Percentiles rank a stretch among this genome's conserved stretches.
Evolutionary conservation across 805 yeast species (phyloP).

Genomic region (Wickerhamiella occidentalis): DNA sequence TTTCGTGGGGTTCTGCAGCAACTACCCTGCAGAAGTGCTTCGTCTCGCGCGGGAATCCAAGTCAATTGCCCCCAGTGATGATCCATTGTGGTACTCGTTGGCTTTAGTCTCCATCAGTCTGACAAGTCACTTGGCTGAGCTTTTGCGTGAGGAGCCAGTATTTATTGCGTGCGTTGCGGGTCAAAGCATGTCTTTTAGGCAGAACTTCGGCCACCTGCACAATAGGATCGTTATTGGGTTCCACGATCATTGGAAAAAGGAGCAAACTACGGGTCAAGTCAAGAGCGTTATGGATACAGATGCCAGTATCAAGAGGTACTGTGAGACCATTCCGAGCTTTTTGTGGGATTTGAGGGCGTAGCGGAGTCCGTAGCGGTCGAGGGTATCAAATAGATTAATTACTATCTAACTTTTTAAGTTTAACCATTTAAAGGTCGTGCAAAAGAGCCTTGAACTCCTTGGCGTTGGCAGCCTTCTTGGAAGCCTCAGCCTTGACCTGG

Average conservation of each 20-base stretch:
- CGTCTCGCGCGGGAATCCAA: conserved; percentile 22
- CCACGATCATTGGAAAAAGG: conserved; percentile 22
- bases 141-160: conserved; percentile 14
- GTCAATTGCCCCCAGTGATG: conserved; percentile 13
- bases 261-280: conserved; percentile 17
- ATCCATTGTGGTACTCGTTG: conserved; percentile 26
- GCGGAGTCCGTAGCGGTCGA: no score
- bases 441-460: conserved; percentile 26
- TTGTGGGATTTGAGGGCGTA: conserved; percentile 5
- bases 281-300: conserved; percentile 24
- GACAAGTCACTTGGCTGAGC: conserved; percentile 14
- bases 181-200: neutral
- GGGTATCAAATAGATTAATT: neutral
- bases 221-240: conserved; percentile 17
- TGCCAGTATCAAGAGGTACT: conserved; percentile 16
- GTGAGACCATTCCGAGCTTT: conserved; percentile 7
- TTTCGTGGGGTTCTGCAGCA: conserved; percentile 19
- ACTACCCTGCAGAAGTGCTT: conserved; percentile 13
- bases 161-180: conserved; percentile 12
- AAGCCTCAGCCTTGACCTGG: conserved; percentile 58
- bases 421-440: conserved; percentile 25
- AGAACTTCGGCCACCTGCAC: conserved; percentile 16
- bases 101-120: conserved; percentile 28
- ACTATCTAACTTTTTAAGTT: neutral
- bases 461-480: conserved; percentile 34